phyloP scores from a whole-genome alignment of 257 asterid species.

The Capsicum pubescens region DNA sequence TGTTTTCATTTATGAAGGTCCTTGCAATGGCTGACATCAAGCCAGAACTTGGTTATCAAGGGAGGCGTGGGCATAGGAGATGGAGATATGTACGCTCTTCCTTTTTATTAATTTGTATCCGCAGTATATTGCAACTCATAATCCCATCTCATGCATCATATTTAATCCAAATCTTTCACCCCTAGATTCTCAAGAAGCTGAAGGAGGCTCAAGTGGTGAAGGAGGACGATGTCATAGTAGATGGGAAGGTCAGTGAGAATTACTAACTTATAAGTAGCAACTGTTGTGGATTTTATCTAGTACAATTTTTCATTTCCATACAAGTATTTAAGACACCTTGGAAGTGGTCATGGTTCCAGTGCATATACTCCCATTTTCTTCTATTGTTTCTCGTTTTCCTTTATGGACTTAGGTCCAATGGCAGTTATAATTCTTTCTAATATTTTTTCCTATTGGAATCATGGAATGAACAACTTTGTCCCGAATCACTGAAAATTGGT shows the following conservation, averaged over 20 bases:
- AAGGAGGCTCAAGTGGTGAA: conserved; percentile 76
- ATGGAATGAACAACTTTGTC: conserved; percentile 9
- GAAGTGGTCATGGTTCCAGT: background rate
- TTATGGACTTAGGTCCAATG: conserved; percentile 8
- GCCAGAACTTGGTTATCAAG: conserved; percentile 80
- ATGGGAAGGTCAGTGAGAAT: conserved; percentile 60
- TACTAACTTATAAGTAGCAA: background rate
- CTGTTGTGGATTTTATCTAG: conserved; percentile 9
- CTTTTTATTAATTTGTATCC: conserved; percentile 23
- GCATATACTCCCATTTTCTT: conserved; percentile 22
- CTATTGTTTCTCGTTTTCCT: conserved; percentile 23
- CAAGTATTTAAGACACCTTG: conserved; percentile 1
- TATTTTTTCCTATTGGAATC: conserved; percentile 4
- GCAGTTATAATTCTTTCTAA: background rate
- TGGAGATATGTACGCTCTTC: conserved; percentile 74
- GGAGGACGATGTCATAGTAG: conserved; percentile 66
- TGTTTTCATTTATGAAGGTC: conserved; percentile 60
- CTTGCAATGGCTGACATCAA: conserved; percentile 84
- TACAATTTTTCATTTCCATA: background rate
- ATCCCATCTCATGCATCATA: conserved; percentile 26
- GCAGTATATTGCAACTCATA: conserved; percentile 1
- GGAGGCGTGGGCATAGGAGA: conserved; percentile 67
- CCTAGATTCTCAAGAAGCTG: conserved; percentile 78
- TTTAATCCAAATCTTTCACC: conserved; percentile 34
- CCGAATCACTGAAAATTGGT: conserved; percentile 17